Conservation (phyloP, 148 eudicot genomes). For the Bassia scoparia region DNA sequence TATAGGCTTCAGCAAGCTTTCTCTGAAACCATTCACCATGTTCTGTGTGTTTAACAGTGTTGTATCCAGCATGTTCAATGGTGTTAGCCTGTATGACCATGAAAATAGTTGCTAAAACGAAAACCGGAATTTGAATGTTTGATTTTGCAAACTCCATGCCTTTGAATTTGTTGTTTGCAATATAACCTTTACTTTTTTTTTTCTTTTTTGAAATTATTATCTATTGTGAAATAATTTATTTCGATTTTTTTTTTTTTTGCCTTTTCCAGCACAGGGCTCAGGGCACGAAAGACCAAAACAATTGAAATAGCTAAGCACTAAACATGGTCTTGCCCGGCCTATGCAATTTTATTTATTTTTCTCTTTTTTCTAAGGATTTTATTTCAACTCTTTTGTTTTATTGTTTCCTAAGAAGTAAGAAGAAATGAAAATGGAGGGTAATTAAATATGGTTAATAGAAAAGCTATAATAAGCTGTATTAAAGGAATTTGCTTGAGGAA, state of each 20-base stretch:
- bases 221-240: not conserved
- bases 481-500: not conserved
- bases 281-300: constrained; percentile 24
- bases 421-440: not conserved
- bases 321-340: constrained; percentile 34
- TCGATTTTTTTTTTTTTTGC: not conserved
- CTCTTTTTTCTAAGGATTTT: not conserved
- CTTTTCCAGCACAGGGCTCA: constrained; percentile 17
- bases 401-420: not conserved
- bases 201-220: not conserved
- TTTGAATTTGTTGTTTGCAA: not conserved
- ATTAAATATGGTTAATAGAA: not conserved
- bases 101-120: constrained; percentile 11
- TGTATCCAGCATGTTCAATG: constrained; percentile 22
- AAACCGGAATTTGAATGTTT: constrained; percentile 7
- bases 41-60: not conserved
- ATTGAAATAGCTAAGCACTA: constrained; percentile 19
- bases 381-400: not conserved
- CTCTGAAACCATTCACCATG: constrained; percentile 38
- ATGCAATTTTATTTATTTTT: constrained; percentile 10
- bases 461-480: not conserved
- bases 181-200: not conserved
- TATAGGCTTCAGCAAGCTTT: constrained; percentile 35
- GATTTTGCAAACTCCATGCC: constrained; percentile 5
- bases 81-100: constrained; percentile 23